Base-by-base conservation (phyloP, 495 filamentous ascomycete genomes). In the Penicillium alfredii region DNA sequence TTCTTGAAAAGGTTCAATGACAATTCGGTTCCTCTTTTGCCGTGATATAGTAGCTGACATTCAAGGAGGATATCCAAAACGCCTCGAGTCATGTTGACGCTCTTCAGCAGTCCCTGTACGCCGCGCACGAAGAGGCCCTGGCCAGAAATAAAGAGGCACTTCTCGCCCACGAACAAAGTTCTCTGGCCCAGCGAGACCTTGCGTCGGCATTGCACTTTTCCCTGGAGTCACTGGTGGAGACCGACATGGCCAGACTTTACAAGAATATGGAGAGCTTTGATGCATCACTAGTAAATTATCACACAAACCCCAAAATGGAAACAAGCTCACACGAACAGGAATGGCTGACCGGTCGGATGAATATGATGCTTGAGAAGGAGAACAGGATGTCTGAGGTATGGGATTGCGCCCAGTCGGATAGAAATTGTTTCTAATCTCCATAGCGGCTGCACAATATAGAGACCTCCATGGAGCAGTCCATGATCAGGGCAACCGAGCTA, bases 361-460 rank as follows among this genome's bases (percentile, higher is more conserved):
- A 37, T 3, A 27, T 51, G 15, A 46, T 65, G 15, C 32, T 61
- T 8, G 55, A 65, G 22, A 56, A 59, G 37, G 63, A 64, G 32
- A 45, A 25, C 16, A 44, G 39, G 23, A 42, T 68, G 20, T 40
- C 52, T 7, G 46, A 68, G 55, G 66, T 67, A 35, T 10, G 58
- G 37, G 8, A 5, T n/a, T 13, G 21, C 27, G 1, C 34, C 17
- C 4, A 21, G 9, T 20, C 0, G 17, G 2, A 4, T 12, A 12
- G 23, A 17, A 20, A 26, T 5, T 15, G 4, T 4, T 26, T 17
- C 53, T 64, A 34, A 65, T 14, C 0, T 25, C 12, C 8, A n/a
- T 17, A 71, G 68, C 65, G 55, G 17, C 45, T 74, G 4, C 51
- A 45, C 23, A 32, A 35, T 9, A 57, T 74, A 31, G 58, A 64